phyloP scores from a whole-genome alignment of 75 land plant species.

The Gnetum montanum region DNA sequence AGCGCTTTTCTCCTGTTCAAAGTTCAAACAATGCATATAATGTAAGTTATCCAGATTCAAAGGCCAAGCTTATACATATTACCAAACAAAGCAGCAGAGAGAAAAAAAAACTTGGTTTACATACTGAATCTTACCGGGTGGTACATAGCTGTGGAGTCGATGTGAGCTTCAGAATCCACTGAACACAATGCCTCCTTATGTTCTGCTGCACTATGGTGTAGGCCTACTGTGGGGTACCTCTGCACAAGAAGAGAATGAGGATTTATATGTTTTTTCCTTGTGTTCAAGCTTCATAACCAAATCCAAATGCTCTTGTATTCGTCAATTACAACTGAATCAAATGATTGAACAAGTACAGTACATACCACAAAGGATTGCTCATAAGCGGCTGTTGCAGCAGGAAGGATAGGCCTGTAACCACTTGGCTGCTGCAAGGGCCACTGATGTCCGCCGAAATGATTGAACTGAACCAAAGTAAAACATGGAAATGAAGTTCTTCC shows the following conservation, averaged over 20 bases:
- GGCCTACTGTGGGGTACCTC: too few relatives aligned
- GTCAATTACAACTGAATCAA: neutral
- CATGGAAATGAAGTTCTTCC: too few relatives aligned
- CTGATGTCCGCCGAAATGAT: slow-evolving; percentile 8
- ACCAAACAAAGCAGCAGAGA: neutral
- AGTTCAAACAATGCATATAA: neutral
- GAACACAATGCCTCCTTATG: too few relatives aligned
- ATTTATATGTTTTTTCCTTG: too few relatives aligned
- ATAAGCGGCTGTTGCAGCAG: slow-evolving; percentile 1
- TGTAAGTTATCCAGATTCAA: neutral
- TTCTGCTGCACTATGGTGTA: too few relatives aligned
- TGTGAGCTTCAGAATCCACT: slow-evolving; percentile 10
- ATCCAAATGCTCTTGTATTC: neutral
- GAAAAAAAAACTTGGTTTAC: too few relatives aligned
- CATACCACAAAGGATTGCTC: neutral
- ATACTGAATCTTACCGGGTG: slow-evolving; percentile 12
- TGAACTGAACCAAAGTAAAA: too few relatives aligned
- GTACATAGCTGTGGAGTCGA: slow-evolving; percentile 14
- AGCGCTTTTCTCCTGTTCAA: slow-evolving; percentile 34
- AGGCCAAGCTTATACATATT: neutral
- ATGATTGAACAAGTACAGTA: slow-evolving; percentile 5
- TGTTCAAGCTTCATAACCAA: too few relatives aligned
- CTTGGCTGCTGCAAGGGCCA: neutral
- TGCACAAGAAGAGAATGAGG: too few relatives aligned
- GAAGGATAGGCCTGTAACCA: neutral